These are phyloP conservation scores for Zygosaccharomyces rouxii DNA, from an alignment of 805 yeast species.

Conservation along the genomic window DNA sequence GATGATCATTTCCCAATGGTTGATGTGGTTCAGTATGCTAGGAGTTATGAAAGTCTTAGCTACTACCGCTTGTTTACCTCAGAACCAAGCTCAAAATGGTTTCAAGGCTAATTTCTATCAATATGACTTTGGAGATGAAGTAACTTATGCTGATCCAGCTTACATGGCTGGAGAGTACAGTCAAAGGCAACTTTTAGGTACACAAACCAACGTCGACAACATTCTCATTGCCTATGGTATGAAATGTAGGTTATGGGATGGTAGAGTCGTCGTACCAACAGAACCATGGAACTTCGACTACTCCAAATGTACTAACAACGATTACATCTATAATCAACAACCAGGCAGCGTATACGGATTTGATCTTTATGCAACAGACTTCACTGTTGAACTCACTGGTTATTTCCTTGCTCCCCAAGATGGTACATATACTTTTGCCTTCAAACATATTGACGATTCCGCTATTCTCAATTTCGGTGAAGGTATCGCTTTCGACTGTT, in stretches of 20 bases:
- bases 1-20: not conserved
- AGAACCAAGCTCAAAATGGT: slow-evolving; percentile 1
- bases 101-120: slow-evolving; percentile 7
- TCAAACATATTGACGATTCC: slow-evolving; percentile 32
- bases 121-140: slow-evolving; percentile 3
- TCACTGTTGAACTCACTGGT: slow-evolving; percentile 28
- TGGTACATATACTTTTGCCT: slow-evolving; percentile 31
- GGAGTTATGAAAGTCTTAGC: not conserved
- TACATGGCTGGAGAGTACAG: slow-evolving; percentile 7
- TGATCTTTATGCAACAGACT: slow-evolving; percentile 18
- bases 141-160: slow-evolving; percentile 1
- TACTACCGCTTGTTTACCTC: slow-evolving; percentile 7
- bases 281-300: not conserved
- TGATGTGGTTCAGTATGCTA: not conserved
- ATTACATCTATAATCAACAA: not conserved
- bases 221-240: not conserved
- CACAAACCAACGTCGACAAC: not conserved
- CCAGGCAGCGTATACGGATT: slow-evolving; percentile 16
- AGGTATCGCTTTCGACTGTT: slow-evolving; percentile 35
- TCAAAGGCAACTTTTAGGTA: not conserved
- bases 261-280: not conserved
- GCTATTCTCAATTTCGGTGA: slow-evolving; percentile 32
- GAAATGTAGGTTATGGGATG: not conserved
- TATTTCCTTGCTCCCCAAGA: slow-evolving; percentile 27
- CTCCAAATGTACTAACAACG: not conserved